Evolutionary conservation across 2,329 filamentous ascomycete genomes (phyloP).

Genomic region (Aspergillus hiratsukae): DNA sequence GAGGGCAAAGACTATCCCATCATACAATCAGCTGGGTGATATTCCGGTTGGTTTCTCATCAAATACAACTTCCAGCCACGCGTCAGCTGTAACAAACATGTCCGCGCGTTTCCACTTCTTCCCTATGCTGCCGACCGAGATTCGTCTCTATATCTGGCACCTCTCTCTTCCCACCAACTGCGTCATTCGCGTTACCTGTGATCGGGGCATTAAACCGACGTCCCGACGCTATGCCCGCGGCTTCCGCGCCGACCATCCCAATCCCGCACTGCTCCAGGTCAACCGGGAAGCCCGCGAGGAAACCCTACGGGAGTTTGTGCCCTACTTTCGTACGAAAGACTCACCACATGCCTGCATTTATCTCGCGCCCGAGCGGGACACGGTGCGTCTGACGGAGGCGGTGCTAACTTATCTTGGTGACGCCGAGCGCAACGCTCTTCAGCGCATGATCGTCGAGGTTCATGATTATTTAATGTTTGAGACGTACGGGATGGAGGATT

Average conservation of each 20-base stretch:
- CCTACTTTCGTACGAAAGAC: not conserved
- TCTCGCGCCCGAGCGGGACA: not conserved
- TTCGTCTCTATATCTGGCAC: not conserved
- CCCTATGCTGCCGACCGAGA: not conserved
- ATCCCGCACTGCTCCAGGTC: not conserved
- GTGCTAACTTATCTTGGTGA: not conserved
- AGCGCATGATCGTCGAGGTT: not conserved
- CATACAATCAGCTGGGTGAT: no score
- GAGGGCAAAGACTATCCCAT: no score
- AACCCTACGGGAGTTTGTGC: not conserved
- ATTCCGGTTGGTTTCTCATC: no score
- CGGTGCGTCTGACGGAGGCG: not conserved
- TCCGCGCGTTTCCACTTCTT: not conserved
- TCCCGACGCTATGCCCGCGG: not conserved
- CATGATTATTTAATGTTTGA: not conserved
- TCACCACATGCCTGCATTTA: not conserved
- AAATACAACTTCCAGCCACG: no score
- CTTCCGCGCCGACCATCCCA: not conserved
- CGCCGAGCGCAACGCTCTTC: not conserved
- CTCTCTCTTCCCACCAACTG: not conserved
- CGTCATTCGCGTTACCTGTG: not conserved
- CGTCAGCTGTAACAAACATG: not conserved
- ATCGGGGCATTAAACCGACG: not conserved
- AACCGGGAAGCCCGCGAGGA: not conserved
- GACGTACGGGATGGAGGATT: not conserved